Evolutionary conservation across 2,329 filamentous ascomycete species (phyloP), one percentile per base, ranked within the genome.

Genomic region (Venturia oleaginea): DNA sequence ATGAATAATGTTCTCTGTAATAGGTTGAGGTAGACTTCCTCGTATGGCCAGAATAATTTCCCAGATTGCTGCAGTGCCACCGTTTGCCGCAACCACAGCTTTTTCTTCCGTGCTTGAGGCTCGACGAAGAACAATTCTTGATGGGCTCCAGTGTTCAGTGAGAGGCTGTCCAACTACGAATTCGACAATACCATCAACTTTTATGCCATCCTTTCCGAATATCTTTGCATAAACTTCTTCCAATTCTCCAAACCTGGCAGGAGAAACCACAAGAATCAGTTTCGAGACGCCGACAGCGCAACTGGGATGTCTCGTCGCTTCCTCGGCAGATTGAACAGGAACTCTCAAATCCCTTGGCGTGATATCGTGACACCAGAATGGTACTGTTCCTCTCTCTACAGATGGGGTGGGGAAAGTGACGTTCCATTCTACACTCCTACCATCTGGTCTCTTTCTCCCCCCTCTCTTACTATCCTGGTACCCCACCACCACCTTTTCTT

Each of bases 321-420:
- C 34, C 17, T 72, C 74, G 4, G 65, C 68, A 0, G 73, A 69
- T 1, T 70, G 67, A 3, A 77, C 69, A 7, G 86, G 84, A 2
- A 87, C 86, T 0, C 86, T 74, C 2, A 84, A 70, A n/a, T 74
- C 68, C 7, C 86, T 73, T 2, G 79, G 74, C 1, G 86, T 88
- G 15, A 83, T 74, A 71, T 90, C 87, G 59, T 88, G 79, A 69
- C 66, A 67, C 24, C 32, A 89, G 68, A 89, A 89, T 0, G 86
- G 87, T 13, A 86, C 70, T 17, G 75, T 74, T 0, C 86, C 84
- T 0, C 81, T 75, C 10, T 75, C 73, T 1, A 76, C 71, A 15
- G 75, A 74, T n/a, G 38, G 10, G 13, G 27, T 13, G 0, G 79
- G 78, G 22, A 80, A 80, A 0, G 84, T 82, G 30, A 85, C 80